Evolutionary conservation across 2,329 filamentous ascomycete genomes (phyloP), one percentile per base, ranked within the genome.

Genomic region (Arthrocladium fulminans): DNA sequence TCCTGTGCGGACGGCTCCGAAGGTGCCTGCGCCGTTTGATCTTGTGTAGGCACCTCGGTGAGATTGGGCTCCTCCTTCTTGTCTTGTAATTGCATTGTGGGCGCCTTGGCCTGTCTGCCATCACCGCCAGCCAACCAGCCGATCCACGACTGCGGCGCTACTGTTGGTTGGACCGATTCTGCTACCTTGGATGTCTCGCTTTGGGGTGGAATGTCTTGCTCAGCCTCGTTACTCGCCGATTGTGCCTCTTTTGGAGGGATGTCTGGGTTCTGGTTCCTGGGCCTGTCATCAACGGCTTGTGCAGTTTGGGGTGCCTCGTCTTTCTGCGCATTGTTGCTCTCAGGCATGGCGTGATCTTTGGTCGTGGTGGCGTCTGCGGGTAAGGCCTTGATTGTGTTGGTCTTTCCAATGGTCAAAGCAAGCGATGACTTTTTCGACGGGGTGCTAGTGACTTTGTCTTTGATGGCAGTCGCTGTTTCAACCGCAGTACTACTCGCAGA

Each of bases 291-390:
- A 7, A 10, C 24, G 3, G 25, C 12, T 20, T 13, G 17, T 13
- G 6, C 8, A 19, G 41, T 13, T 30, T 5, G 13, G 34, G 25
- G 7, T 20, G 25, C 13, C 17, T 24, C 12, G 12, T 30, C 25
- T 17, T 44, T 15, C 50, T 56, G 56, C 19, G 23, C 49, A 27
- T 44, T 57, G 44, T 44, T 63, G 53, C 24, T 54, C 58, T 50
- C 51, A 25, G 39, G 55, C 34, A 66, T 67, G 45, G 72, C 67
- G 54, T 73, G 67, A 44, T 73, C 59, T 41, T 61, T 63, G 3
- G 70, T 73, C 13, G 69, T 73, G 15, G 68, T 66, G 42, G 65
- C 66, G 57, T 66, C 61, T 9, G 65, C 67, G 10, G 71, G 71
- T 23, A 71, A 63, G 10, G 71, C 72, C 51, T 70, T 65, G 30